Base-by-base conservation (phyloP, 1,139 yeast species). In the Debaryomyces coudertii region DNA sequence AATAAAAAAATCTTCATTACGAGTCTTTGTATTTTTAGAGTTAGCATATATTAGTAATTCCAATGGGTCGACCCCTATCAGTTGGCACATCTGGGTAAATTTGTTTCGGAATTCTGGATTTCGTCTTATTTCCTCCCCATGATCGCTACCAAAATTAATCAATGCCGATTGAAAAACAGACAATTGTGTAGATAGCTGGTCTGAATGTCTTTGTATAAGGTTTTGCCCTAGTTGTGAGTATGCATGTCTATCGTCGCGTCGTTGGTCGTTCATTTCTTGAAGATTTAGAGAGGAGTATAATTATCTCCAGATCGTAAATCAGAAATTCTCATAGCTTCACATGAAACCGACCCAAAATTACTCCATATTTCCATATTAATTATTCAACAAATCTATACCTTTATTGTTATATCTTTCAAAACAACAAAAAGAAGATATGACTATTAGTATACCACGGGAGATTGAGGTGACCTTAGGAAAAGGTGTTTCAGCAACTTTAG, bases 61-160 rank as follows among this genome's bases (percentile, higher is more conserved):
- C 35, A 89, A 63, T 1, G 96, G 93, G 60, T 90, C 96, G n/a
- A 89, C 82, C 1, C 96, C 96, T 15, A 88, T 83, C 57, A 86
- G 82, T 18, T 77, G 73, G 56, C 96, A 87, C 76, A 90, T 83
- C 49, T 80, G 79, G 39, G 88, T 81, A 65, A 90, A 89, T 59
- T 86, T 84, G 23, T 77, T 69, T 37, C 93, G 68, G 60, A 88
- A 83, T 48, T 83, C 83, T 1, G 83, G 76, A 58, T 87, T 85
- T 46, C 71, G 73, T 45, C 79, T 69, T 45, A 90, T 84, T 55
- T 87, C 90, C 11, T 74, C 70, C 23, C 80, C 77, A 56, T 84
- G 83, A 12, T 79, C 82, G 43, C 68, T 69, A n/a, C 92, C 90
- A 65, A 83, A 83, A 48, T 76, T 76, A 22, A 83, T 67, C 37